Evolutionary conservation across 768 basidiomycete genomes (phyloP).

Genomic region (Tephrocybe sp.): DNA sequence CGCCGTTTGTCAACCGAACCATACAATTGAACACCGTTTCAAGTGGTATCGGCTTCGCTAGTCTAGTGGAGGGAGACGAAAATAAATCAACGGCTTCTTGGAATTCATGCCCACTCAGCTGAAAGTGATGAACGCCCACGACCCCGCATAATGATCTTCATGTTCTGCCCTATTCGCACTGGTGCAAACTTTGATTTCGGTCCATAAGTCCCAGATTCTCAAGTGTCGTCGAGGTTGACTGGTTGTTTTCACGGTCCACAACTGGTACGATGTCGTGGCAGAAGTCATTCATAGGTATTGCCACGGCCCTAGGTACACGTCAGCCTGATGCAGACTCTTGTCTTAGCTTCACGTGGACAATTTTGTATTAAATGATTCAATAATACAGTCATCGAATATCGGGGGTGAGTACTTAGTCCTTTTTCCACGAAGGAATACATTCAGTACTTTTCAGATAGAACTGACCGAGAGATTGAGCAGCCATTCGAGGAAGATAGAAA

Average conservation of each 20-base stretch:
- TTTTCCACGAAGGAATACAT: no score
- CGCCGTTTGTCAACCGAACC: conserved; percentile 50
- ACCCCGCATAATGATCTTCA: conserved; percentile 58
- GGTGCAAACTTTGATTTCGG: conserved; percentile 58
- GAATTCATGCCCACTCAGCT: conserved; percentile 59
- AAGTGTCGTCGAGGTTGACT: no score
- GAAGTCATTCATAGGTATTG: conserved; percentile 51
- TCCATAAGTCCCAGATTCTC: no score
- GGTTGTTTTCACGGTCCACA: conserved; percentile 40
- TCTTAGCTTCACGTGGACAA: no score
- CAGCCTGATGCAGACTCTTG: conserved; percentile 60
- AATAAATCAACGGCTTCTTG: conserved; percentile 55
- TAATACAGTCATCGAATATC: no score
- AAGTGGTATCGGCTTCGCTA: conserved; percentile 45
- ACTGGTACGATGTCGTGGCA: conserved; percentile 59
- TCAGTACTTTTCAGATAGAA: conserved; percentile 30
- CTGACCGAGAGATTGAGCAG: conserved; percentile 11
- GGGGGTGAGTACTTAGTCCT: no score
- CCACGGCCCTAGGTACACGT: conserved; percentile 50
- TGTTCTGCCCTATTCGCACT: conserved; percentile 55
- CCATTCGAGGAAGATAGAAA: not conserved
- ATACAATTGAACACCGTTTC: conserved; percentile 27
- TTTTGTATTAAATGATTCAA: no score
- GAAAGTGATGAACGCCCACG: conserved; percentile 59
- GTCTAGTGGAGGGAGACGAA: conserved; percentile 56